A percentile compares a stretch with the other conserved stretches of the same genome.
Conservation (phyloP, 192 early-diverging fungal species). For the Phlyctochytrium arcticum region DNA sequence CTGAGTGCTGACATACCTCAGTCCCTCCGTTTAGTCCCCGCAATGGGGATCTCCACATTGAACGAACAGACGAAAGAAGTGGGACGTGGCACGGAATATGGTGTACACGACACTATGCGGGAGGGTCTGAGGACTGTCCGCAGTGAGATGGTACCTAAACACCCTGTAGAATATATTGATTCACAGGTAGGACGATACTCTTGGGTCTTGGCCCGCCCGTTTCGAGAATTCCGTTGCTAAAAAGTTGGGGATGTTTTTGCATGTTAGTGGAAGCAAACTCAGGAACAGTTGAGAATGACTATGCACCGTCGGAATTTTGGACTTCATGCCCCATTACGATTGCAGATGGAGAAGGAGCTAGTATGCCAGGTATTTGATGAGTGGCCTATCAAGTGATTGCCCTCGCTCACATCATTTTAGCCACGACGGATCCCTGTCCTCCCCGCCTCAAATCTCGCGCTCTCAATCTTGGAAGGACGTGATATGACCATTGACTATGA, state of each 20-base stretch:
- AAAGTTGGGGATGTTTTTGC: too few species aligned
- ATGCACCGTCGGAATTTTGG: conserved; percentile 81
- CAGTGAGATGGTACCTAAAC: conserved; percentile 57
- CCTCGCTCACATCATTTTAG: conserved; percentile 18
- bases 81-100: conserved; percentile 56
- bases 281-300: conserved; percentile 72
- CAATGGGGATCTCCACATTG: conserved; percentile 1
- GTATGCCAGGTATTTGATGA: conserved; percentile 42
- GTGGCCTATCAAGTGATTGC: not conserved
- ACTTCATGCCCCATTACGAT: conserved; percentile 84
- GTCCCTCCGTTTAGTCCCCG: conserved; percentile 23
- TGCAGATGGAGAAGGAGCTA: conserved; percentile 85
- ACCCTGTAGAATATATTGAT: conserved; percentile 78
- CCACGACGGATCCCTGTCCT: conserved; percentile 52
- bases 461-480: conserved; percentile 84
- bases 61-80: conserved; percentile 6
- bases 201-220: too few species aligned
- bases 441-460: conserved; percentile 57
- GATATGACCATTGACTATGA: conserved; percentile 88
- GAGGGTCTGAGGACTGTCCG: conserved; percentile 65
- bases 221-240: not conserved
- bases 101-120: conserved; percentile 79
- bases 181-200: conserved; percentile 58
- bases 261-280: conserved; percentile 80
- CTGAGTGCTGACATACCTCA: too few species aligned